Percentiles rank a stretch among this genome's conserved stretches.
Conservation (phyloP, 139 green algal genomes). For the Ettlia oleoabundans region DNA sequence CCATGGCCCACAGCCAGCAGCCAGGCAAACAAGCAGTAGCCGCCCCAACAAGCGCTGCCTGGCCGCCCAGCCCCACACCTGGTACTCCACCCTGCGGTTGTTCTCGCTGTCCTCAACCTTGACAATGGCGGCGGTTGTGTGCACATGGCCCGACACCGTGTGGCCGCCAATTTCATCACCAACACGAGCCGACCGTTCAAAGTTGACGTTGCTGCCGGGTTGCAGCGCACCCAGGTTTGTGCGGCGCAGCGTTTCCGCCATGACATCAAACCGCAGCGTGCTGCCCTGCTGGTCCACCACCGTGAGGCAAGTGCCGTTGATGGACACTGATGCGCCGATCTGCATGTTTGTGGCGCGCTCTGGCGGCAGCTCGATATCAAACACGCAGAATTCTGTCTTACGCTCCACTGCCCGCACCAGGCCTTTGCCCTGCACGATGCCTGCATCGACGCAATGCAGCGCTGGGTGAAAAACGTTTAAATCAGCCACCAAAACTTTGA, state of each 20-base stretch:
- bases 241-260: constrained; percentile 90
- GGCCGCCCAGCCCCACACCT: constrained; percentile 35
- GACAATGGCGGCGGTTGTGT: constrained; percentile 71
- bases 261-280: constrained; percentile 86
- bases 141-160: constrained; percentile 91
- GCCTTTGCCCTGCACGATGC: constrained; percentile 92
- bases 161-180: constrained; percentile 97
- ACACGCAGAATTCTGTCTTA: constrained; percentile 60
- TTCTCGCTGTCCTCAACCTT: constrained; percentile 70
- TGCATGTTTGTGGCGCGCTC: constrained; percentile 58
- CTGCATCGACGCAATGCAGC: constrained; percentile 37
- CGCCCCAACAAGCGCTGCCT: neutral
- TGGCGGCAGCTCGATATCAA: constrained; percentile 79
- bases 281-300: constrained; percentile 51
- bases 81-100: constrained; percentile 80
- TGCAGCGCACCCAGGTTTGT: constrained; percentile 87
- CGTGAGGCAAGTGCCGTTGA: constrained; percentile 96
- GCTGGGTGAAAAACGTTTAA: no score
- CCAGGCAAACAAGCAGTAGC: neutral
- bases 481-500: no score
- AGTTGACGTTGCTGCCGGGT: constrained; percentile 77
- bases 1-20: neutral
- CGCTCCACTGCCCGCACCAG: constrained; percentile 57
- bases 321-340: constrained; percentile 87
- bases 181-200: constrained; percentile 69